Evolutionary conservation across 768 basidiomycete species (phyloP).

Genomic region (Suillus discolor): DNA sequence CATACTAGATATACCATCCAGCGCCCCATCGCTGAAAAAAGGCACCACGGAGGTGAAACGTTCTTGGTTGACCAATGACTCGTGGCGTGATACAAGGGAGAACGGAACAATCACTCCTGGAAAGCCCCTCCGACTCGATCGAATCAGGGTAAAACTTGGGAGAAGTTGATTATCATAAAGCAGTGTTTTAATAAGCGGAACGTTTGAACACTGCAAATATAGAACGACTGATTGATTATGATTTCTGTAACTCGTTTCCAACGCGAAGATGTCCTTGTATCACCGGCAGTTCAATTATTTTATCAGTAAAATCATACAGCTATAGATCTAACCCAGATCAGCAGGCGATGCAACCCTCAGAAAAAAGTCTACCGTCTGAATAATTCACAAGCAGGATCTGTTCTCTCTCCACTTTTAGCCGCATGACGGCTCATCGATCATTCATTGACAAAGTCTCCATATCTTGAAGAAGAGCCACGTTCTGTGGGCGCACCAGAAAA

Average conservation of each 20-base stretch:
- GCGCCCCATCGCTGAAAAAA: constrained; percentile 9
- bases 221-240: neutral
- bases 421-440: neutral
- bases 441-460: neutral
- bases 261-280: neutral
- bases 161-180: neutral
- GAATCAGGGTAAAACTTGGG: neutral
- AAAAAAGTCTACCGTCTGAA: neutral
- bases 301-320: neutral
- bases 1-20: neutral
- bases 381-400: neutral
- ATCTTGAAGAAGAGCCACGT: neutral
- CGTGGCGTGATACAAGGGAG: neutral
- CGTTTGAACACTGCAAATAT: neutral
- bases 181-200: neutral
- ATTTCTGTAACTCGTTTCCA: neutral
- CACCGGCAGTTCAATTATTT: neutral
- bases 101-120: neutral
- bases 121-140: neutral
- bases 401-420: neutral
- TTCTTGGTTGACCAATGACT: neutral
- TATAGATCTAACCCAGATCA: neutral
- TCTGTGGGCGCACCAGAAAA: neutral
- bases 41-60: neutral
- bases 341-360: neutral